Base-by-base conservation (phyloP, 257 asterid species). In the Cinchona pubescens region DNA sequence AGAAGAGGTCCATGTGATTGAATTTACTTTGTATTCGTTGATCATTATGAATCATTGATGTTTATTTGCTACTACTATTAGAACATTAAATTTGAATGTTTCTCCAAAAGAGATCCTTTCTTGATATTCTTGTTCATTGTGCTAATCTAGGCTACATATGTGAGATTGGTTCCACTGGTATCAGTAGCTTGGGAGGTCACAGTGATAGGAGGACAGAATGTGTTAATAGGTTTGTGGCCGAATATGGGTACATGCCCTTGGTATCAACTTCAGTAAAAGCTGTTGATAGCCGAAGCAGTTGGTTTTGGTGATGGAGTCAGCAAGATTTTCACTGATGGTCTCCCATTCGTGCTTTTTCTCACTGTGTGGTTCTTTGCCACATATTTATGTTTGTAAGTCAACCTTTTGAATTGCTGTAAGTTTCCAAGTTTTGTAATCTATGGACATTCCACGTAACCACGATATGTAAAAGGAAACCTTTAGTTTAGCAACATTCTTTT, bases 121-220 rank as follows among this genome's bases (percentile, higher is more conserved):
- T 48, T 69, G 16, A 38, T 43, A 42, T 14, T 30, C 64, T 15
- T 65, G 18, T 32, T 62, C 78, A 68, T 32, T 64, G 55, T 69
- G 58, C 60, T 78, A 67, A 75, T 89, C 76, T 72, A 92, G 97
- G 97, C 60, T 83, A 72, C 75, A 90, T 91, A 79, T 88, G 62
- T 74, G 97, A 92, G 87, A 90, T 91, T 75, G 98, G 98, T 48
- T 87, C 96, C 0, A 85, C 90, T 11, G 96, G 97, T 64, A 91
- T 91, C 51, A 93, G 97, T 78, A 93, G 95, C 87, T 80, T 91
- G 87, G 98, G 97, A 81, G 95, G 97, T 30, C 98, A 93, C 87
- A 88, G 9, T 8, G 88, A 83, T 29, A 89, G 75, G 79, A 87
- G 97, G 83, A 80, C 88, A 4, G 75, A 86, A 40, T 93, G 96